Evolutionary conservation across 176 grass and related monocot species (phyloP), one percentile per base, ranked within the genome.

Genomic region (Zoysia pacifica): DNA sequence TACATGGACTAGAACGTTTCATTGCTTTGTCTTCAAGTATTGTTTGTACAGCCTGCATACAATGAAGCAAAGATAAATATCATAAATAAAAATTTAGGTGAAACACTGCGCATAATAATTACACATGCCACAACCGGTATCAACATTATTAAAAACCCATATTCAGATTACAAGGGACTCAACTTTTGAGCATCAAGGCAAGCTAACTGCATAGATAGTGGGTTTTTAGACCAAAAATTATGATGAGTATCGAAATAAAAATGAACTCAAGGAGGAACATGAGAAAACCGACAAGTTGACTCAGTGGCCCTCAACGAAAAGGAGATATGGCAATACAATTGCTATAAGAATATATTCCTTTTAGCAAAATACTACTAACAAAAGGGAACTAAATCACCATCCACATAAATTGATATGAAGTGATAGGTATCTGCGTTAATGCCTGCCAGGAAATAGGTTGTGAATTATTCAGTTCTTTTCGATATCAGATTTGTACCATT

Each of bases 41-140:
- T 77, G 82, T 76, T 65, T 84, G 90, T 36, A 97, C 81, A 52
- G 82, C 80, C 94, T 97, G 87, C 19, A 62, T 63, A 65, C 48
- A 56, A 48, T 28, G 19, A 70, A 52, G 59, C 11, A 58, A 70
- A 69, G n/a, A 15, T 28, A 76, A 72, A 74, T 13, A 20, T 67
- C 41, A 69, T 55, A 11, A 59, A 61, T 5, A 15, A 59, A 61
- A 3, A 15, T 61, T 77, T 1, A 51, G 12, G 71, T 7, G n/a
- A 18, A 84, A 42, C 41, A 65, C 28, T 13, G 11, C 41, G 56
- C 15, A 13, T 5, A 5, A 37, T 37, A 64, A 68, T 48, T 44
- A 62, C 67, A 12, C 61, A 47, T 65, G 54, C 15, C 51, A 37
- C 9, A 0, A 79, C 64, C 16, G 13, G 64, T 28, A 68, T 42